Conservation (phyloP, 208 protist species). For the Leishmania major region DNA sequence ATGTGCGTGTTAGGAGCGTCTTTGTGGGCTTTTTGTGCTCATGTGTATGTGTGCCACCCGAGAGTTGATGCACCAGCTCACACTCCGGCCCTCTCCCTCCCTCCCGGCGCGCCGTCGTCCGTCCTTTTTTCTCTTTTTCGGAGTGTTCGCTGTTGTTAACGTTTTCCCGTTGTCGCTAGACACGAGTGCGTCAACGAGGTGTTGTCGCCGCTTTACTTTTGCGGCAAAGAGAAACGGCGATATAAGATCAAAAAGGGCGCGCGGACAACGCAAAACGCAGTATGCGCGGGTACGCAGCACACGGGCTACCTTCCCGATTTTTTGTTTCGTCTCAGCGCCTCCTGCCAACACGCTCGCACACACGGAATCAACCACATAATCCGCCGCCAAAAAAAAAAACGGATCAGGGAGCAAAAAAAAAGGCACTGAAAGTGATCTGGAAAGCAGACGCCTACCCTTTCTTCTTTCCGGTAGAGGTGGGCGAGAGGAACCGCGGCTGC, state of each 20-base stretch:
- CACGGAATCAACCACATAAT: not conserved
- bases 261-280: not conserved
- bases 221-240: too few relatives aligned
- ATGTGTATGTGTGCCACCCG: not conserved
- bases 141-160: not conserved
- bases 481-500: not conserved
- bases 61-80: not conserved
- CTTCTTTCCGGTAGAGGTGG: not conserved
- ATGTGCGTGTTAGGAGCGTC: not conserved
- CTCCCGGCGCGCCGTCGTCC: not conserved
- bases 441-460: not conserved
- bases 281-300: not conserved
- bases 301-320: not conserved
- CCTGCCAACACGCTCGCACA: not conserved
- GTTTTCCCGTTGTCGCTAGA: not conserved
- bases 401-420: not conserved
- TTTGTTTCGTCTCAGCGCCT: not conserved
- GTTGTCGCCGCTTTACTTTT: not conserved
- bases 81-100: not conserved
- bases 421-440: not conserved
- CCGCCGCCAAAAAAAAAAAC: not conserved
- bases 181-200: not conserved
- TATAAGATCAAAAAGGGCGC: not conserved
- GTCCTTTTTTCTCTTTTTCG: not conserved
- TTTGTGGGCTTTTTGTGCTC: not conserved